Base-by-base conservation (phyloP, 1,284 basidiomycete genomes). In the Singerocomus rubriflavus region DNA sequence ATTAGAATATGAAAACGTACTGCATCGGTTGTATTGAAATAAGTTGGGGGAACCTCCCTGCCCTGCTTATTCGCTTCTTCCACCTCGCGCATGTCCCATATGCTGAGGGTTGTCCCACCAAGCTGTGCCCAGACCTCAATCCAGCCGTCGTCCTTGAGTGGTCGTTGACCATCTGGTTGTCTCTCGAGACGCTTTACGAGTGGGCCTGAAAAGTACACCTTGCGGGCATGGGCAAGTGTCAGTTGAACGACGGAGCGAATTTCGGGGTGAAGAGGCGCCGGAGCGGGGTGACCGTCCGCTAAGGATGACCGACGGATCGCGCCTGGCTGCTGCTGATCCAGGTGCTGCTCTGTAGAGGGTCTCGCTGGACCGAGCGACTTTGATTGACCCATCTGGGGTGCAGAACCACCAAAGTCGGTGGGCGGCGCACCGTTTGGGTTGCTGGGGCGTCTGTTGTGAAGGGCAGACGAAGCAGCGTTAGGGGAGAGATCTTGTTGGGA, bases 111-210 rank as follows among this genome's bases (percentile, higher is more conserved):
- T 8, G 93, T 97, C 6, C 94, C 94, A 38, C 90, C 89, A 27
- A 98, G 77, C 71, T 98, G 94, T 2, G 90, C 89, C 93, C 93
- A 96, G 9, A 96, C 86, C n/a, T 91, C 81, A 8, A 80, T 77
- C 92, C 93, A 95, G n/a, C 88, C 88, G 29, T 92, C 86, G 59
- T 93, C 81, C 65, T 84, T 84, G 57, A 74, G 60, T 42, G 88
- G 77, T 63, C 78, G 78, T 54, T 85, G 80, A 9, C 91, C 91
- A 61, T 92, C 89, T 5, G 88, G 76, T 54, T 79, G 84, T 54
- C 82, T 82, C 71, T 88, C 90, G 60, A 84, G 71, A n/a, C 78
- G 76, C 39, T 85, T 82, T 14, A 87, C 72, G 29, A 91, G 78
- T n/a, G 85, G 86, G 6, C 88, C 89, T 13, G 88, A 90, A 67